Percentiles rank a stretch among this genome's conserved stretches.
These are phyloP conservation scores for Cinnamomum chago DNA, from an alignment of 164 flowering plant species.

Conservation along the genomic window DNA sequence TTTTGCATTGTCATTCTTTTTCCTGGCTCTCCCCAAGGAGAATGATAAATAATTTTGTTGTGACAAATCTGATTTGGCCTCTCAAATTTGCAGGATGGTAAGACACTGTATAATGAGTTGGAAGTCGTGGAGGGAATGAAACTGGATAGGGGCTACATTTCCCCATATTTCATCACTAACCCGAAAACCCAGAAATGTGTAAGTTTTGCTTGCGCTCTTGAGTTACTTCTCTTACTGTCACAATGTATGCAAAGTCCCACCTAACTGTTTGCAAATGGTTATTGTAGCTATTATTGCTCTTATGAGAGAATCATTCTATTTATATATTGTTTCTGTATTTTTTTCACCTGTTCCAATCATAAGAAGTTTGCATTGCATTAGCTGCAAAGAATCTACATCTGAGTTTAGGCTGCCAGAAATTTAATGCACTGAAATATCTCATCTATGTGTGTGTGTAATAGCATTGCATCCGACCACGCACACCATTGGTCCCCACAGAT, in stretches of 20 bases:
- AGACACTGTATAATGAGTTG: slow-evolving; percentile 79
- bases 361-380: not conserved
- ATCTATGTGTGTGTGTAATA: not conserved
- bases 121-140: slow-evolving; percentile 99
- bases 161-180: slow-evolving; percentile 91
- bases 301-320: not conserved
- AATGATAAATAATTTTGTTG: not conserved
- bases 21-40: not conserved
- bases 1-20: not conserved
- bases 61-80: not conserved
- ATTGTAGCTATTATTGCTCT: not conserved
- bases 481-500: not conserved
- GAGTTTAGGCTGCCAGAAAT: not conserved
- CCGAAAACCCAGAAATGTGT: slow-evolving; percentile 95
- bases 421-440: not conserved
- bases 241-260: not conserved
- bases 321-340: too few species aligned
- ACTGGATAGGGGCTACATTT: slow-evolving; percentile 92
- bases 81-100: slow-evolving; percentile 68
- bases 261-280: not conserved
- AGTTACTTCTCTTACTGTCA: not conserved
- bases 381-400: not conserved
- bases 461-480: not conserved
- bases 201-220: slow-evolving; percentile 19
- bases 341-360: not conserved